phyloP scores from a whole-genome alignment of 2,329 filamentous ascomycete species.

The Corynespora cassiicola region DNA sequence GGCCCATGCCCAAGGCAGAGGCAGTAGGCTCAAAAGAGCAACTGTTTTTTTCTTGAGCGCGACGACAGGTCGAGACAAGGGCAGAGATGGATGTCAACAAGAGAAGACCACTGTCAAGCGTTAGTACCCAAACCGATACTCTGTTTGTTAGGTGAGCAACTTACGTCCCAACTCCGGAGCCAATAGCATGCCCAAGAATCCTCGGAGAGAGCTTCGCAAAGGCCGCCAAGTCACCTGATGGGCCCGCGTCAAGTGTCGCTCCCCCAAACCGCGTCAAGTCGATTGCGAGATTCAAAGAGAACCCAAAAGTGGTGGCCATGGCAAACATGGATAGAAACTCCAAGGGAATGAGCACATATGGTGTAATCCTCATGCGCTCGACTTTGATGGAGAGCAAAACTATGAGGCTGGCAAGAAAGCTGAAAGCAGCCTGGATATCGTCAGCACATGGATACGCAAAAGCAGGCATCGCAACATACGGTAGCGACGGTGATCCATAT shows the following conservation, averaged over 20 bases:
- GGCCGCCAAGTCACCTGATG: slow-evolving; percentile 19
- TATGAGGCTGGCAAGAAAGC: slow-evolving; percentile 20
- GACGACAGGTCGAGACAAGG: slow-evolving; percentile 20
- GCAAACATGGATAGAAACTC: slow-evolving; percentile 29
- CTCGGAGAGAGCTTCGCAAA: slow-evolving; percentile 28
- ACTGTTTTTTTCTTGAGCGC: slow-evolving; percentile 20
- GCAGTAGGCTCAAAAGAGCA: slow-evolving; percentile 39
- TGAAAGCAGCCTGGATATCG: slow-evolving; percentile 25
- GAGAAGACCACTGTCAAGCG: too few species aligned
- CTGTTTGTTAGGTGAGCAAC: too few species aligned
- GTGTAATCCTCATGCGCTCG: slow-evolving; percentile 22
- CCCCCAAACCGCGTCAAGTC: slow-evolving; percentile 17
- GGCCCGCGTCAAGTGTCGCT: slow-evolving; percentile 15
- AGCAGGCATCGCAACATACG: too few species aligned
- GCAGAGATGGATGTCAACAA: slow-evolving; percentile 21
- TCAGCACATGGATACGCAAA: too few species aligned
- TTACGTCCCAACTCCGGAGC: too few species aligned
- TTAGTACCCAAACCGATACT: too few species aligned
- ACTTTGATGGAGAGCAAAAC: slow-evolving; percentile 23
- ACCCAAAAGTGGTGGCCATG: slow-evolving; percentile 28
- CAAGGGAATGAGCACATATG: slow-evolving; percentile 23
- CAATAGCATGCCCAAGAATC: too few species aligned
- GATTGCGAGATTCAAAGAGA: slow-evolving; percentile 25
- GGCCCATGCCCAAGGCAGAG: slow-evolving; percentile 34
- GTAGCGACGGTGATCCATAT: slow-evolving; percentile 33